A percentile compares a stretch with the other conserved stretches of the same genome.
phyloP scores from a whole-genome alignment of 2,329 filamentous ascomycete species.

The Nakataea oryzae region DNA sequence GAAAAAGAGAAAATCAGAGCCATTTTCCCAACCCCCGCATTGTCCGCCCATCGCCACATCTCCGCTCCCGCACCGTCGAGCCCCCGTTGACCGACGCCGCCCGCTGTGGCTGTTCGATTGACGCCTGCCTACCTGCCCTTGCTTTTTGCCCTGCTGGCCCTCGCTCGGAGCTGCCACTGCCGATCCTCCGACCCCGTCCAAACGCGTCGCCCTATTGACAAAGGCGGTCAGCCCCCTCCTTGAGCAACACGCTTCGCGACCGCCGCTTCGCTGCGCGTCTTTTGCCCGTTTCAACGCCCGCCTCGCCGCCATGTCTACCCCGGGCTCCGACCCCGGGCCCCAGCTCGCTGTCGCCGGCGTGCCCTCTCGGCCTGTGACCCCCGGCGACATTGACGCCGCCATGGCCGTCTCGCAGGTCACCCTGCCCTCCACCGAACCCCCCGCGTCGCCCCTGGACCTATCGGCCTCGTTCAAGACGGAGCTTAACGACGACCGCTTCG shows the following conservation, averaged over 20 bases:
- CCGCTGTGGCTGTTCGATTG: too few species aligned
- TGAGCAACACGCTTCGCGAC: background rate
- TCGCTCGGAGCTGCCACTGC: background rate
- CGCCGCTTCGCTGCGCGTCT: background rate
- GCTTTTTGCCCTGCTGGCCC: background rate
- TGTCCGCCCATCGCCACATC: background rate
- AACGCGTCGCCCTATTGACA: background rate
- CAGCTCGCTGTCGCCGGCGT: background rate
- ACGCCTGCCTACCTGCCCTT: too few species aligned
- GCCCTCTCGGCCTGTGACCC: background rate
- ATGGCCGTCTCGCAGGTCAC: conserved; percentile 37
- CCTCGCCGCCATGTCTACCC: conserved; percentile 1
- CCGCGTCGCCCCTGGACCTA: conserved; percentile 40
- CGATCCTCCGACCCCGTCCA: background rate
- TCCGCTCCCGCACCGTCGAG: background rate
- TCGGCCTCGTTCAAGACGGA: conserved; percentile 39
- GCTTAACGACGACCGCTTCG: conserved; percentile 32
- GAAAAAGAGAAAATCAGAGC: background rate
- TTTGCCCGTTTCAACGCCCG: background rate
- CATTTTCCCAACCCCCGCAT: background rate
- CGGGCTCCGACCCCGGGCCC: background rate
- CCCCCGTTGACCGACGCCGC: background rate
- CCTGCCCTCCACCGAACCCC: conserved; percentile 46
- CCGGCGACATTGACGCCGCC: conserved; percentile 12
- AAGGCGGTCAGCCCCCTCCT: background rate